Conservation (phyloP, 495 filamentous ascomycete genomes). For the Sabuloglossum arenarium region DNA sequence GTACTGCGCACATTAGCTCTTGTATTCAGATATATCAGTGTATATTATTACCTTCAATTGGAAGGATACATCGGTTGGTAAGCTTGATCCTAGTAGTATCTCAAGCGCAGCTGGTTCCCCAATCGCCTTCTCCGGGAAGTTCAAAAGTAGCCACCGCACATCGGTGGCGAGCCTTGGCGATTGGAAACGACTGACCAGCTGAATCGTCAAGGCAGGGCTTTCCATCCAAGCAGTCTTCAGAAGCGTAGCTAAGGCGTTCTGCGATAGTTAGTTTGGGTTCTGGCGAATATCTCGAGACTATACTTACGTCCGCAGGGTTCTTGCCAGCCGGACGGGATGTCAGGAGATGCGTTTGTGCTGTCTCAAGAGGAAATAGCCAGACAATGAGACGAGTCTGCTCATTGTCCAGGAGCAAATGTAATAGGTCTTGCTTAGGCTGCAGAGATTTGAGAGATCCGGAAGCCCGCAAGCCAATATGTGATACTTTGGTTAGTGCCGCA, state of each 20-base stretch:
- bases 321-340: slow-evolving; percentile 18
- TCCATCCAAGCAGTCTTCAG: slow-evolving; percentile 72
- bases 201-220: slow-evolving; percentile 60
- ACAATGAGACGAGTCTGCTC: slow-evolving; percentile 68
- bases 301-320: slow-evolving; percentile 9
- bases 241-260: slow-evolving; percentile 34
- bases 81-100: slow-evolving; percentile 49
- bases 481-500: slow-evolving; percentile 32
- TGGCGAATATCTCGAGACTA: background rate
- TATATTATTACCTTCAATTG: slow-evolving; percentile 51
- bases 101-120: slow-evolving; percentile 61
- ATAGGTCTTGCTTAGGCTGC: slow-evolving; percentile 57
- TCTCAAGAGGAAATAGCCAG: slow-evolving; percentile 67
- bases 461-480: slow-evolving; percentile 31
- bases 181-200: slow-evolving; percentile 59
- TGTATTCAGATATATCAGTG: background rate
- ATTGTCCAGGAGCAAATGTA: slow-evolving; percentile 60
- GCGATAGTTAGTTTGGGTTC: slow-evolving; percentile 4
- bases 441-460: slow-evolving; percentile 39
- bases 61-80: slow-evolving; percentile 59
- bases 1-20: slow-evolving; percentile 37
- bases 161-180: slow-evolving; percentile 50
- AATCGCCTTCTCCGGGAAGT: slow-evolving; percentile 61
- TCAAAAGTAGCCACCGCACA: slow-evolving; percentile 56
- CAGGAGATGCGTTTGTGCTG: slow-evolving; percentile 30